Percentiles rank a stretch among this genome's conserved stretches.
Evolutionary conservation across 1,139 yeast genomes (phyloP).

Genomic region (Blastobotrys proliferans): DNA sequence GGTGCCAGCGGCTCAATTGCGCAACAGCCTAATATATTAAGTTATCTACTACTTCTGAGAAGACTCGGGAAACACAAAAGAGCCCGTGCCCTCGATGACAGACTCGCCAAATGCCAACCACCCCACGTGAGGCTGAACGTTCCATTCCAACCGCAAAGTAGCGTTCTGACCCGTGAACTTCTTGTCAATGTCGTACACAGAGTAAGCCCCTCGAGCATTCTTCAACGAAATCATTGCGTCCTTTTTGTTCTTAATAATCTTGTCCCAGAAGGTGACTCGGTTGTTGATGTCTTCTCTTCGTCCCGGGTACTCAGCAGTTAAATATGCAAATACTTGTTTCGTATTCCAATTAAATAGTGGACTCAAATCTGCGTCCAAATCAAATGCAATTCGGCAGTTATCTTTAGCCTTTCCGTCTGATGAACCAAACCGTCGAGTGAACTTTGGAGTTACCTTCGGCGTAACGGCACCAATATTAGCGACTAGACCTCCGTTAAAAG

Average conservation of each 20-base stretch:
- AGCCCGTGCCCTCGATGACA: constrained; percentile 34
- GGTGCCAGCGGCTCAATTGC: too few species aligned
- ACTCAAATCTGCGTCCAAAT: constrained; percentile 58
- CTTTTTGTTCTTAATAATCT: constrained; percentile 56
- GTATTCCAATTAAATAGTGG: constrained; percentile 95
- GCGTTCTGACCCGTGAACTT: constrained; percentile 65
- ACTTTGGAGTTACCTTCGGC: constrained; percentile 40
- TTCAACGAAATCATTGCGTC: constrained; percentile 54
- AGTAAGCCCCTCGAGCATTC: constrained; percentile 65
- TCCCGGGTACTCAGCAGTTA: constrained; percentile 85
- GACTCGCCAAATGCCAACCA: constrained; percentile 69
- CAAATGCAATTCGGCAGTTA: constrained; percentile 68
- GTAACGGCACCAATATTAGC: constrained; percentile 23
- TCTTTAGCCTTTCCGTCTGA: constrained; percentile 69
- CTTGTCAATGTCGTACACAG: constrained; percentile 82
- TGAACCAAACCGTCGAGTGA: constrained; percentile 73
- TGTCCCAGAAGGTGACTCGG: constrained; percentile 88
- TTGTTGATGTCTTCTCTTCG: constrained; percentile 43
- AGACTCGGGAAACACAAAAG: constrained; percentile 32
- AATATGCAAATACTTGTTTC: constrained; percentile 84
- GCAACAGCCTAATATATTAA: too few species aligned
- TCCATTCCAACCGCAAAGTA: constrained; percentile 74
- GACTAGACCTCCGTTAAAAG: constrained; percentile 21
- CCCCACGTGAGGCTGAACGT: constrained; percentile 88
- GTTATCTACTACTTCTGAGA: too few species aligned